Conservation (phyloP, 2,329 filamentous ascomycete genomes). For the Fusarium poae region DNA sequence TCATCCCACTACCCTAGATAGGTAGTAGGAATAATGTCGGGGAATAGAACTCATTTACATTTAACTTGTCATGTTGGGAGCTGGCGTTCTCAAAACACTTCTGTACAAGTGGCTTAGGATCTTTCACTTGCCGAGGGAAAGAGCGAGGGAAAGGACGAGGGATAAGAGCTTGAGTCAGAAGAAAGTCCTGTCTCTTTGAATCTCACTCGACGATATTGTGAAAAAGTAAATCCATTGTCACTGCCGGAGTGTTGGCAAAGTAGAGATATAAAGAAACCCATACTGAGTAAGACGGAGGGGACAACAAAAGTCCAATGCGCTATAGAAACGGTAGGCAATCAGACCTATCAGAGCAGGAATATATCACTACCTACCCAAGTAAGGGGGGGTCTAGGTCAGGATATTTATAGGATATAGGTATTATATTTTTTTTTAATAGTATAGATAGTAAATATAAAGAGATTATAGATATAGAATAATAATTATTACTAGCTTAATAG, state of each 20-base stretch:
- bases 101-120: background rate
- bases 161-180: too few relatives aligned
- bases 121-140: background rate
- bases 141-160: background rate
- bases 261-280: background rate
- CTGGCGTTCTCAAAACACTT: background rate
- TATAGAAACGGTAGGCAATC: background rate
- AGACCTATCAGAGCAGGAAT: background rate
- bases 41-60: background rate
- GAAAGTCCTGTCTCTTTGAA: too few relatives aligned
- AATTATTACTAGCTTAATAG: too few relatives aligned
- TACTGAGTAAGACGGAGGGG: background rate
- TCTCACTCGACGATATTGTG: background rate
- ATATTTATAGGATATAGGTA: too few relatives aligned
- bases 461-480: too few relatives aligned
- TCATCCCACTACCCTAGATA: conserved; percentile 1
- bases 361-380: too few relatives aligned
- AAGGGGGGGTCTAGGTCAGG: too few relatives aligned
- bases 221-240: background rate
- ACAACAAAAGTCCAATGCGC: background rate
- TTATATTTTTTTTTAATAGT: too few relatives aligned
- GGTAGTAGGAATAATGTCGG: background rate
- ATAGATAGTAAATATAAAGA: too few relatives aligned
- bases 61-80: background rate
- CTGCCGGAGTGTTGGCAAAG: background rate